A percentile compares a stretch with the other conserved stretches of the same genome.
Conservation (phyloP, 1,284 basidiomycete species). For the Erythrobasidium hasegawianum region DNA sequence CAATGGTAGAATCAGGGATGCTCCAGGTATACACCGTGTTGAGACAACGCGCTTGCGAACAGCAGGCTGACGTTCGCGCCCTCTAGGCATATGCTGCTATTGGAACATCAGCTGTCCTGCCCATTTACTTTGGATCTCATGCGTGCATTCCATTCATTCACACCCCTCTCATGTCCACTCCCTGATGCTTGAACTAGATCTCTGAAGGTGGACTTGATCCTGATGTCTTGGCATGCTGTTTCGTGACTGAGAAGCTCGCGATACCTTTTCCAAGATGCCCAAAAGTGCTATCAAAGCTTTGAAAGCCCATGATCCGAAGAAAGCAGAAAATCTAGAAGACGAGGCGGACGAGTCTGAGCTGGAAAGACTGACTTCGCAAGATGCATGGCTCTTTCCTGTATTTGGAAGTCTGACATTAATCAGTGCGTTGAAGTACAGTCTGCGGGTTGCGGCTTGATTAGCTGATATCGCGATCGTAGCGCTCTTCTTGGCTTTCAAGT, state of each 20-base stretch:
- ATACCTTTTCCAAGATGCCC: conserved; percentile 36
- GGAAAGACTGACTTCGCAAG: conserved; percentile 35
- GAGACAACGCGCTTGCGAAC: no score
- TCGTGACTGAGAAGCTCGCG: no score
- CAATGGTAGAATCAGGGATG: conserved; percentile 29
- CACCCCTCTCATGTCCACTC: background rate
- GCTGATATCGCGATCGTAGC: conserved; percentile 52
- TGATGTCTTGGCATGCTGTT: no score
- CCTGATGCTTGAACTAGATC: background rate
- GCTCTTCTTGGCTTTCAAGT: conserved; percentile 66
- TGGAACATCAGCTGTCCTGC: conserved; percentile 41
- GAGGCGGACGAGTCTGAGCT: conserved; percentile 38
- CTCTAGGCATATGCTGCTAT: conserved; percentile 37
- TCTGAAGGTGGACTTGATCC: background rate
- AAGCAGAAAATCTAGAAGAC: conserved; percentile 32
- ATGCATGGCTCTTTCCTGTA: conserved; percentile 59
- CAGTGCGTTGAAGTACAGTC: no score
- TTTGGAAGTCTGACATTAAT: conserved; percentile 58
- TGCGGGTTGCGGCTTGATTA: no score
- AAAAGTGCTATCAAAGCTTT: conserved; percentile 33
- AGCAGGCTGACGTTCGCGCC: background rate
- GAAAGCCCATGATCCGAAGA: conserved; percentile 9
- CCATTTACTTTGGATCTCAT: conserved; percentile 41
- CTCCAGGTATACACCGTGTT: conserved; percentile 29
- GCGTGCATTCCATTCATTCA: conserved; percentile 24